phyloP scores from a whole-genome alignment of 1,139 yeast species.

The Arxiozyma heterogenica region DNA sequence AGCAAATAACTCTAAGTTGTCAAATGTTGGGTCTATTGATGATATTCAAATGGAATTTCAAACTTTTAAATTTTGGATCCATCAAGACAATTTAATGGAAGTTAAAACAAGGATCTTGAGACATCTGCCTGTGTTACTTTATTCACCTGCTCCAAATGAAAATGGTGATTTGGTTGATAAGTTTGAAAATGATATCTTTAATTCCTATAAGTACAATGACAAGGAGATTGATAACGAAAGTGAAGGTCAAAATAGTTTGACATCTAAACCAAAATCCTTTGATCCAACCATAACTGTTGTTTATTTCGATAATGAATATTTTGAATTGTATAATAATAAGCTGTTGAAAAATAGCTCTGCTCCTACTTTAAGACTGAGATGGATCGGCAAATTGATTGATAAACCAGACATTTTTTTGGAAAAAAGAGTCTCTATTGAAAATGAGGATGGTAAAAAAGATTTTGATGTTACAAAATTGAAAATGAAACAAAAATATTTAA shows the following conservation, averaged over 20 bases:
- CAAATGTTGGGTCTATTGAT: conserved; percentile 22
- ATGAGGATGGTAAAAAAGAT: conserved; percentile 43
- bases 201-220: conserved; percentile 29
- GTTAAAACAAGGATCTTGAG: conserved; percentile 88
- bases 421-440: conserved; percentile 59
- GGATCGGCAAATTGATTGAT: conserved; percentile 78
- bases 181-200: conserved; percentile 30
- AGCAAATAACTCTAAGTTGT: conserved; percentile 26
- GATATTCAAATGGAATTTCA: conserved; percentile 47
- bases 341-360: conserved; percentile 61
- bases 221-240: conserved; percentile 29
- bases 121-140: conserved; percentile 85
- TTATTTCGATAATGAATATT: conserved; percentile 76
- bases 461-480: conserved; percentile 41
- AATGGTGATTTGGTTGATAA: conserved; percentile 27
- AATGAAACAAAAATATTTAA: conserved; percentile 71
- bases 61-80: conserved; percentile 89
- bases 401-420: conserved; percentile 75
- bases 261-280: conserved; percentile 37
- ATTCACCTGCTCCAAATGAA: conserved; percentile 38
- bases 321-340: conserved; percentile 80
- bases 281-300: conserved; percentile 83
- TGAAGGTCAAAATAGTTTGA: conserved; percentile 29
- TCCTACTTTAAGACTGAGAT: conserved; percentile 72
- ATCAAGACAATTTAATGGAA: conserved; percentile 93